phyloP scores from a whole-genome alignment of 345 rosid species.

The Hevea brasiliensis region DNA sequence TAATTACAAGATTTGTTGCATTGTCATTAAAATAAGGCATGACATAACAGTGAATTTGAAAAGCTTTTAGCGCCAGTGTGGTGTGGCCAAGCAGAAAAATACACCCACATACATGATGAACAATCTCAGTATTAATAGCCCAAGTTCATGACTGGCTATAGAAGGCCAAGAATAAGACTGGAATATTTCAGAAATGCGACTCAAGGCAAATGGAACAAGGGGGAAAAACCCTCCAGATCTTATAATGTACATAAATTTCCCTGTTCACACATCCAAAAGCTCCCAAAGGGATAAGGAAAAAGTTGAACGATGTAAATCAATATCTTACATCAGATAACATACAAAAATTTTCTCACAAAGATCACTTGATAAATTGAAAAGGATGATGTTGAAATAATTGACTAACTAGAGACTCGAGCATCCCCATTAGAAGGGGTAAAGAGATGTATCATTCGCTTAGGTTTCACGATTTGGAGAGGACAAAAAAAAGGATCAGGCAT shows the following conservation, averaged over 20 bases:
- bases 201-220: not conserved
- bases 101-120: not conserved
- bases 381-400: not conserved
- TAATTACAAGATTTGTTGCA: constrained; percentile 4
- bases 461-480: not conserved
- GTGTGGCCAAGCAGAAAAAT: not conserved
- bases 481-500: not conserved
- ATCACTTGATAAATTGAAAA: not conserved
- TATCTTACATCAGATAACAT: not conserved
- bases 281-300: not conserved
- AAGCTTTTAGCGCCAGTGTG: not conserved
- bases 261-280: not conserved
- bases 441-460: not conserved
- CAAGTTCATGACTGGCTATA: not conserved
- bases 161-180: not conserved
- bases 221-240: too few species aligned
- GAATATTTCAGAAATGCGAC: not conserved
- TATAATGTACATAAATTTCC: not conserved
- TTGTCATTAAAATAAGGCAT: not conserved
- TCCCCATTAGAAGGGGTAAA: not conserved
- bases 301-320: not conserved
- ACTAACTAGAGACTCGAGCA: not conserved
- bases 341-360: not conserved
- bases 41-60: not conserved
- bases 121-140: not conserved